Percentiles rank a stretch among this genome's conserved stretches.
Conservation (phyloP, 495 filamentous ascomycete species). For the Pseudoneurospora amorphoporcata region DNA sequence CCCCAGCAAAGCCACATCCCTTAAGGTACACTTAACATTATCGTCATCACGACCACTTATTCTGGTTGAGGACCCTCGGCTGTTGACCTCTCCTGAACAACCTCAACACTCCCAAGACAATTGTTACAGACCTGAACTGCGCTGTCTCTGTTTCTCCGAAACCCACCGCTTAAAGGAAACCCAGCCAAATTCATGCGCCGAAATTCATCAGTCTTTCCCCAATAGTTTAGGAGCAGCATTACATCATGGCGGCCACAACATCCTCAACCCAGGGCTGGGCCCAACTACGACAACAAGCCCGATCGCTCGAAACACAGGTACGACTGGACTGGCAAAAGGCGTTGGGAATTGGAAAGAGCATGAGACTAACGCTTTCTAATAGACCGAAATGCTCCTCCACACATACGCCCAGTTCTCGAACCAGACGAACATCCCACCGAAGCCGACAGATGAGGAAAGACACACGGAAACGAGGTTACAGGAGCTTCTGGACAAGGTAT, state of each 20-base stretch:
- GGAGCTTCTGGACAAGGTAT: constrained; percentile 71
- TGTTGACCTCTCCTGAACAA: neutral
- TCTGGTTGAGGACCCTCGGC: neutral
- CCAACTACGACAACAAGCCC: constrained; percentile 87
- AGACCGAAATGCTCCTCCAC: constrained; percentile 92
- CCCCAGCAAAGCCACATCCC: neutral
- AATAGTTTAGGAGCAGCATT: neutral
- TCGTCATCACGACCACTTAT: neutral
- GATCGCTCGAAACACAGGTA: constrained; percentile 88
- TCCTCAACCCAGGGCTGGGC: constrained; percentile 78
- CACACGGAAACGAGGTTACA: constrained; percentile 70
- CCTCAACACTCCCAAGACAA: neutral
- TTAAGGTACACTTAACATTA: neutral
- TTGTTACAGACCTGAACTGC: neutral
- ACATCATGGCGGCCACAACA: constrained; percentile 52
- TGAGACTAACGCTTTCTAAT: neutral
- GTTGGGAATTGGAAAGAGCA: constrained; percentile 3
- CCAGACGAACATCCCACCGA: constrained; percentile 63
- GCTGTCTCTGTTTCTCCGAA: neutral
- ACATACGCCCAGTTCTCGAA: constrained; percentile 93
- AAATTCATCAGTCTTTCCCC: neutral
- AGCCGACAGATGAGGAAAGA: constrained; percentile 77
- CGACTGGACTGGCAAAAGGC: neutral
- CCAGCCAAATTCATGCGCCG: no score
- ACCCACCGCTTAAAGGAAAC: neutral